A percentile compares a stretch with the other conserved stretches of the same genome.
Conservation (phyloP, 73 alveolate species). For the Paramecium bursaria region DNA sequence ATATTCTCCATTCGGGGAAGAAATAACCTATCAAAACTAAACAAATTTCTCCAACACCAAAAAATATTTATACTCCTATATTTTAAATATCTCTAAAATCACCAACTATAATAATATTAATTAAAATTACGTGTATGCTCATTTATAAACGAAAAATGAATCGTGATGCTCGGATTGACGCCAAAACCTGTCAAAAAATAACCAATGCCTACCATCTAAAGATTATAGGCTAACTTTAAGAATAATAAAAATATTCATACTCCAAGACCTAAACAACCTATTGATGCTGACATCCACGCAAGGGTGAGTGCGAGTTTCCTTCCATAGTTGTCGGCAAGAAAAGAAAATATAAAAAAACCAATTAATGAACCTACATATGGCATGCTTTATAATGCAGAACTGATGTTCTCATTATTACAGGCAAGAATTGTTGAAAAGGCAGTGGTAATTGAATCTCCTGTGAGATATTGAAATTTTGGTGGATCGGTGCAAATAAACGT, state of each 20-base stretch:
- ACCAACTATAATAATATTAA: constrained; percentile 22
- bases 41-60: constrained; percentile 59
- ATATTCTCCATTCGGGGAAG: constrained; percentile 54
- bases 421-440: constrained; percentile 32
- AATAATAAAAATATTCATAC: not conserved
- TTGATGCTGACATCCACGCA: constrained; percentile 59
- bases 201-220: constrained; percentile 56
- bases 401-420: constrained; percentile 4
- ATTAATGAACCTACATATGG: constrained; percentile 61
- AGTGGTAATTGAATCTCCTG: constrained; percentile 46
- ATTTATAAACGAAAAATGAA: constrained; percentile 65
- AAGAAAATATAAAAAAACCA: constrained; percentile 66
- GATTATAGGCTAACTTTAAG: constrained; percentile 32
- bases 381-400: not conserved
- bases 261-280: constrained; percentile 29
- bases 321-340: constrained; percentile 67
- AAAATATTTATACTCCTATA: constrained; percentile 66
- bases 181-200: constrained; percentile 67
- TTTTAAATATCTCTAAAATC: constrained; percentile 62
- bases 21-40: constrained; percentile 55
- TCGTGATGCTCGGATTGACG: constrained; percentile 64
- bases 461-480: not conserved
- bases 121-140: constrained; percentile 59
- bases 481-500: constrained; percentile 17
- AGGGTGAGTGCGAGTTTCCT: constrained; percentile 49